Conservation (phyloP, 371 early-diverging fungal species). For the Phascolomyces articulosus region DNA sequence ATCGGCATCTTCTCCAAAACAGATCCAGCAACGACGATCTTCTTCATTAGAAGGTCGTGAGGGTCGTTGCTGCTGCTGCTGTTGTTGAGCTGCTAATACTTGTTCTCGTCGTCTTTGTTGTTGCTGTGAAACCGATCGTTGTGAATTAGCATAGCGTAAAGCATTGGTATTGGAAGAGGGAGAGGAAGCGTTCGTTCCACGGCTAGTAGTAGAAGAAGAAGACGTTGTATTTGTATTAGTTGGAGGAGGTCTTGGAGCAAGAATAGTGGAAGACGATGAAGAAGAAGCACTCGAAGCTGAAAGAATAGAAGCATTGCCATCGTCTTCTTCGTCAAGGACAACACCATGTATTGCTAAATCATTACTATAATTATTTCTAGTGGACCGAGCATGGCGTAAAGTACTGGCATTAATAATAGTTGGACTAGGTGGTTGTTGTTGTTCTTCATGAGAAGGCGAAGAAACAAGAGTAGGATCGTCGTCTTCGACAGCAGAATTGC, state of each 20-base stretch:
- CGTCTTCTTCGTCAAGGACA: constrained; percentile 15
- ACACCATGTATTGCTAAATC: background rate
- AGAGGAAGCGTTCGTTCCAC: background rate
- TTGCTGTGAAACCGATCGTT: background rate
- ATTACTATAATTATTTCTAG: background rate
- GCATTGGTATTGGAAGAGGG: background rate
- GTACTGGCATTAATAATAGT: background rate
- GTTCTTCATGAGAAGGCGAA: background rate
- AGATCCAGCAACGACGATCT: constrained; percentile 63
- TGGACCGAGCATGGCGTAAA: background rate
- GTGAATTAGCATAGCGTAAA: background rate
- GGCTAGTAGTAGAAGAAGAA: background rate
- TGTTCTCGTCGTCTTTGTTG: constrained; percentile 2
- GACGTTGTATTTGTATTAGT: too few species aligned
- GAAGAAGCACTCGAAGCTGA: constrained; percentile 11
- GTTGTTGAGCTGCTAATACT: background rate
- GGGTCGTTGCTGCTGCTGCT: constrained; percentile 1
- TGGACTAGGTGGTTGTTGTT: background rate
- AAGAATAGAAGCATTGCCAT: constrained; percentile 2
- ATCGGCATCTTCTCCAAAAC: constrained; percentile 68
- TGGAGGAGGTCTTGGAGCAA: constrained; percentile 16
- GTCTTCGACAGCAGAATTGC: constrained; percentile 14
- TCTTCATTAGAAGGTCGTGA: constrained; percentile 4
- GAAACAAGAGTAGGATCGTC: background rate
- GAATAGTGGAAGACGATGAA: constrained; percentile 15